phyloP scores from a whole-genome alignment of 768 basidiomycete species.

The Stropharia rugosoannulata region DNA sequence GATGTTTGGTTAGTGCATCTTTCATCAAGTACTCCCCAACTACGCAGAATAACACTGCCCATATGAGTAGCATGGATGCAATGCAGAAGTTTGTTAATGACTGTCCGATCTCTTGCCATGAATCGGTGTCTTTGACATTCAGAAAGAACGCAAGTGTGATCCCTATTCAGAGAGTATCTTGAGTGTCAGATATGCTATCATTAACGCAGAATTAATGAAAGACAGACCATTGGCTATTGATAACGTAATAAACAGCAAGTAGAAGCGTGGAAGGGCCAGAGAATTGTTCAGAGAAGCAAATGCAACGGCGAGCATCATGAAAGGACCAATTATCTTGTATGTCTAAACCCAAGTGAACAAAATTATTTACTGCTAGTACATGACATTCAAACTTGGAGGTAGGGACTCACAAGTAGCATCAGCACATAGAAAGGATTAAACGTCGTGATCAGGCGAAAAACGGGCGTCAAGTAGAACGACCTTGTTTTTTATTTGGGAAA shows the following conservation, averaged over 20 bases:
- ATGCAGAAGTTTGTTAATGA: slow-evolving; percentile 88
- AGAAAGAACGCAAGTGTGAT: slow-evolving; percentile 87
- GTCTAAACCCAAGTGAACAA: slow-evolving; percentile 42
- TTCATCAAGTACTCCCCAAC: slow-evolving; percentile 71
- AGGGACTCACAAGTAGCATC: slow-evolving; percentile 50
- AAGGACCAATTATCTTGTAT: slow-evolving; percentile 83
- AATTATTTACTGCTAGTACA: not conserved
- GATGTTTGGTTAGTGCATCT: slow-evolving; percentile 18
- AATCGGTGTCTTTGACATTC: slow-evolving; percentile 79
- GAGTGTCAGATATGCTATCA: not conserved
- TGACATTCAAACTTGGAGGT: not conserved
- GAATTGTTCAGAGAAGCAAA: slow-evolving; percentile 69
- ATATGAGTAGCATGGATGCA: slow-evolving; percentile 72
- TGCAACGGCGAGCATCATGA: slow-evolving; percentile 67
- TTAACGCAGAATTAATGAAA: not conserved
- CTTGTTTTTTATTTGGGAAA: no score
- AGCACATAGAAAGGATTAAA: slow-evolving; percentile 88
- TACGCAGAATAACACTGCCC: slow-evolving; percentile 75
- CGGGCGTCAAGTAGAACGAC: slow-evolving; percentile 90
- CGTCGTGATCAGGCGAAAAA: slow-evolving; percentile 84
- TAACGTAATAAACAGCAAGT: slow-evolving; percentile 74
- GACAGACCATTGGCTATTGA: slow-evolving; percentile 66
- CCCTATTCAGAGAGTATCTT: slow-evolving; percentile 33
- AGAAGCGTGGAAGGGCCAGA: slow-evolving; percentile 73
- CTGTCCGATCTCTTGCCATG: slow-evolving; percentile 89